Percentiles rank a stretch among this genome's conserved stretches.
Conservation (phyloP, 2,329 filamentous ascomycete genomes). For the Calonectria henricotiae region DNA sequence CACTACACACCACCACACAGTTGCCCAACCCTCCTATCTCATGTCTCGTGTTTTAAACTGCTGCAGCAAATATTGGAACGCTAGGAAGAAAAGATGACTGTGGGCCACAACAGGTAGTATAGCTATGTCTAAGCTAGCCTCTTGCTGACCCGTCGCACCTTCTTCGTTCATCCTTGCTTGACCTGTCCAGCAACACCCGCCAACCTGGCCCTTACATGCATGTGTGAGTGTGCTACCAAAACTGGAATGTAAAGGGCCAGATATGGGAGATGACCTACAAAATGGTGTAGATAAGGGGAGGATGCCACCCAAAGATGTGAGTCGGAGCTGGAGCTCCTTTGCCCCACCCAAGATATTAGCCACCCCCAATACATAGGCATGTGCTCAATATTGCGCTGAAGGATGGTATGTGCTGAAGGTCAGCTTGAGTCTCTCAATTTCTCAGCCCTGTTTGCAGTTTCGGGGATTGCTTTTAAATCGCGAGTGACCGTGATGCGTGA, state of each 20-base stretch:
- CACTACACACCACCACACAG: not conserved
- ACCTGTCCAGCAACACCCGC: not conserved
- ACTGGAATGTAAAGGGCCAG: not conserved
- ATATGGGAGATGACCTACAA: not conserved
- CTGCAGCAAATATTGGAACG: constrained; percentile 1
- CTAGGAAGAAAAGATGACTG: not conserved
- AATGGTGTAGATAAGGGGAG: not conserved
- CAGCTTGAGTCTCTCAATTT: not conserved
- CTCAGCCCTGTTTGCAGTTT: not conserved
- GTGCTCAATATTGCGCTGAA: not conserved
- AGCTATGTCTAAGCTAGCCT: too few relatives aligned
- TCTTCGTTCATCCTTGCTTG: not conserved
- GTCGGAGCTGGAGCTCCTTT: not conserved
- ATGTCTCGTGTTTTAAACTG: not conserved
- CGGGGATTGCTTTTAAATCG: not conserved
- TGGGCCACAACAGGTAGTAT: not conserved
- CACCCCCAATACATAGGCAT: constrained; percentile 6
- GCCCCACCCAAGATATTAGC: not conserved
- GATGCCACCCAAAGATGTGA: not conserved
- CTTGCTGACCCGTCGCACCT: not conserved
- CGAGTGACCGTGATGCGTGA: too few relatives aligned
- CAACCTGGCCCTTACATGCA: not conserved
- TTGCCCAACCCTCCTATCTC: not conserved
- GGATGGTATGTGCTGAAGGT: not conserved
- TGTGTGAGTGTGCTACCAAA: not conserved